Evolutionary conservation across 805 yeast species (phyloP).

Genomic region (Starmerella asiatica): DNA sequence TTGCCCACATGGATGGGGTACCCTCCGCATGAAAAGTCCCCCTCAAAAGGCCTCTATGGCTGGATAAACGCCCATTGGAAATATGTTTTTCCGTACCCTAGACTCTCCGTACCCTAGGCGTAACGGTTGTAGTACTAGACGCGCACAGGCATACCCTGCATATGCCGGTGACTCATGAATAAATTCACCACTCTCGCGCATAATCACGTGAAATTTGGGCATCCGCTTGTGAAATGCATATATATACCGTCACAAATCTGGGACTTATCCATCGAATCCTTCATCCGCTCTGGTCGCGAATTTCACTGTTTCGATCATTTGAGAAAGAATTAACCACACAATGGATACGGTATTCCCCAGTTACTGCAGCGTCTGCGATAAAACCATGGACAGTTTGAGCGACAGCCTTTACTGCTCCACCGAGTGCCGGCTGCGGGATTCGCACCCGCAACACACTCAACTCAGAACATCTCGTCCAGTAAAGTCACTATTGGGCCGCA

Average conservation of each 20-base stretch:
- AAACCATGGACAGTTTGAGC: constrained; percentile 20
- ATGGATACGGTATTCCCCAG: constrained; percentile 21
- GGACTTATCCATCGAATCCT: too few species aligned
- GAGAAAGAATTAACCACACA: background rate
- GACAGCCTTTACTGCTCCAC: constrained; percentile 26
- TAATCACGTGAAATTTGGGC: constrained; percentile 7
- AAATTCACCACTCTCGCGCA: constrained; percentile 15
- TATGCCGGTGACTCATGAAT: constrained; percentile 9
- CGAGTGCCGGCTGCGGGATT: constrained; percentile 24
- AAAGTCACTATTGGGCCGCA: background rate
- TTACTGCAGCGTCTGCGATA: constrained; percentile 29
- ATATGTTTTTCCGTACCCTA: too few species aligned
- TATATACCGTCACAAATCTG: constrained; percentile 1
- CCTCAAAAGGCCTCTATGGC: too few species aligned
- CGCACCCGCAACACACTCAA: constrained; percentile 3
- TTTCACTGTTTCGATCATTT: too few species aligned
- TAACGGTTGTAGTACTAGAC: too few species aligned
- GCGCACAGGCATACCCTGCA: constrained; percentile 1
- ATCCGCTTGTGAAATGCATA: background rate
- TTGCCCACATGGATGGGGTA: too few species aligned
- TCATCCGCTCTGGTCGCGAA: too few species aligned
- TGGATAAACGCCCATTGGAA: too few species aligned
- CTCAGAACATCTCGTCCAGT: background rate
- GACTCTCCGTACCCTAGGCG: too few species aligned
- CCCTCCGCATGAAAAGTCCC: too few species aligned